phyloP scores from a whole-genome alignment of 305 asterid genomes.

The Petunia hybrid region DNA sequence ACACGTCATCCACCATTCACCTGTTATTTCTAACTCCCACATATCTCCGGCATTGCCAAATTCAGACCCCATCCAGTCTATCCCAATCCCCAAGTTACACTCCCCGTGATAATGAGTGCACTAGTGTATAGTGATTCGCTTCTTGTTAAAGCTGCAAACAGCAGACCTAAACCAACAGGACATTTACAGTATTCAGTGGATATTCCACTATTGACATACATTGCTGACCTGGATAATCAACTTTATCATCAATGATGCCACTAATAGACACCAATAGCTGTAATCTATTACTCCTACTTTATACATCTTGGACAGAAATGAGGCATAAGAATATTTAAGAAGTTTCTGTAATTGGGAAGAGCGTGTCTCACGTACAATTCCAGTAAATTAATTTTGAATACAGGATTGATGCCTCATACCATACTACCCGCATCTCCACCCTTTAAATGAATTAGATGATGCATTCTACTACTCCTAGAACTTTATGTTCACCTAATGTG shows the following conservation, averaged over 20 bases:
- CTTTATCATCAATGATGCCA: background rate
- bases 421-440: constrained; percentile 27
- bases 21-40: too few relatives aligned
- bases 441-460: constrained; percentile 17
- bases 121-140: too few relatives aligned
- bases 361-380: background rate
- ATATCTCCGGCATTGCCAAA: too few relatives aligned
- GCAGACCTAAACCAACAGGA: too few relatives aligned
- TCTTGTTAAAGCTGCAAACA: too few relatives aligned
- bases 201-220: too few relatives aligned
- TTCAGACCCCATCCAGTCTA: too few relatives aligned
- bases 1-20: too few relatives aligned
- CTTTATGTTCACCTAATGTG: background rate
- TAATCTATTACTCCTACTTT: background rate
- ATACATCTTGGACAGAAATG: background rate
- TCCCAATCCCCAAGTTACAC: too few relatives aligned
- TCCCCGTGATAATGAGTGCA: too few relatives aligned
- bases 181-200: too few relatives aligned
- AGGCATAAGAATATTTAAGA: constrained; percentile 6
- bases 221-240: background rate
- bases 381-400: constrained; percentile 26
- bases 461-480: constrained; percentile 4
- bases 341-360: background rate
- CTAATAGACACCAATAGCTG: background rate
- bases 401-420: constrained; percentile 23